phyloP scores from a whole-genome alignment of 208 protist genomes.

The Willaertia magna region DNA sequence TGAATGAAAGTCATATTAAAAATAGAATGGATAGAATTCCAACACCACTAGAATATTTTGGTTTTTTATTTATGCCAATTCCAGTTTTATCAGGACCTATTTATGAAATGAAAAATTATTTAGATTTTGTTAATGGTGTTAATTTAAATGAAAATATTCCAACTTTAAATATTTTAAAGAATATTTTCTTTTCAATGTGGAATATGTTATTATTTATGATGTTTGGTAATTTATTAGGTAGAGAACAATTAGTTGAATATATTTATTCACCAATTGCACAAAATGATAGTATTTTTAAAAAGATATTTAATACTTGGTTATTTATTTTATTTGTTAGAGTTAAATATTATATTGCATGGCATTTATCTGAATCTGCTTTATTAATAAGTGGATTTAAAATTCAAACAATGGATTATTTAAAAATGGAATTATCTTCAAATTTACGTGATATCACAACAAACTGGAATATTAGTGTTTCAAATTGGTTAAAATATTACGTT shows the following conservation, averaged over 20 bases:
- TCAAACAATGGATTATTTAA: not conserved
- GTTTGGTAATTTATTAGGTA: not conserved
- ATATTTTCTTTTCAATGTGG: not conserved
- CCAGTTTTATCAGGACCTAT: slow-evolving; percentile 38
- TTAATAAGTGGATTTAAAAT: not conserved
- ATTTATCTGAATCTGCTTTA: not conserved
- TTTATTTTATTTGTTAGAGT: not conserved
- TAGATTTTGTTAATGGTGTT: slow-evolving; percentile 8
- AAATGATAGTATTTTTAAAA: no score
- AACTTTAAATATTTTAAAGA: not conserved
- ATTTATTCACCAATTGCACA: not conserved
- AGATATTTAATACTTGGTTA: no score
- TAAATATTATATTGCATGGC: slow-evolving; percentile 1
- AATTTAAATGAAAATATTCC: not conserved
- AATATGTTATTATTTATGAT: not conserved
- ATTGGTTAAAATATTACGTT: not conserved
- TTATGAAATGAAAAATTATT: slow-evolving; percentile 39
- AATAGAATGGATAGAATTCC: slow-evolving; percentile 31
- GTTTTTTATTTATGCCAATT: slow-evolving; percentile 38
- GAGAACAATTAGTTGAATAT: not conserved
- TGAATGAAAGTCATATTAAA: slow-evolving; percentile 13
- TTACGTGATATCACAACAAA: not conserved
- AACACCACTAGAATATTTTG: slow-evolving; percentile 34
- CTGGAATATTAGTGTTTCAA: not conserved
- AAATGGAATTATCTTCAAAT: not conserved